These are phyloP conservation scores for Ogataea pilisensis DNA, from an alignment of 805 yeast genomes.

Conservation along the genomic window DNA sequence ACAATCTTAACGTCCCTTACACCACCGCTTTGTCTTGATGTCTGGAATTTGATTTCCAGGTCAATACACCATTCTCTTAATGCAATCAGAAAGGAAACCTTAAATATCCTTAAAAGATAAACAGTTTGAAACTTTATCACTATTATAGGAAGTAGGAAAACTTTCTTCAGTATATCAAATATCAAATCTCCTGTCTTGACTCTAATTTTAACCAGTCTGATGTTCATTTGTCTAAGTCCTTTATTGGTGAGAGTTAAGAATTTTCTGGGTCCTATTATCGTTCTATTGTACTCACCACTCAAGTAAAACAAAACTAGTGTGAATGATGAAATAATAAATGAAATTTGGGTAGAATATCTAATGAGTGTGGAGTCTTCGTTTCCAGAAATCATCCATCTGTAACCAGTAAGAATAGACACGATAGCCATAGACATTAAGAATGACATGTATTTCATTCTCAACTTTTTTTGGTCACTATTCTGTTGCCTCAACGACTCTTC, in stretches of 20 bases:
- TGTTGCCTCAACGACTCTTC: slow-evolving; percentile 86
- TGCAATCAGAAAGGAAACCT: slow-evolving; percentile 6
- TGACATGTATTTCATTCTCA: slow-evolving; percentile 58
- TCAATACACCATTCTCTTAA: slow-evolving; percentile 23
- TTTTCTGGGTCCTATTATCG: slow-evolving; percentile 75
- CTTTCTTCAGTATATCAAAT: slow-evolving; percentile 13
- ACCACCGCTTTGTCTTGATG: slow-evolving; percentile 61
- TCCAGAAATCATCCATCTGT: slow-evolving; percentile 29
- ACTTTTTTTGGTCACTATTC: slow-evolving; percentile 61
- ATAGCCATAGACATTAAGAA: slow-evolving; percentile 44
- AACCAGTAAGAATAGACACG: slow-evolving; percentile 33
- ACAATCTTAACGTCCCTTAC: slow-evolving; percentile 76
- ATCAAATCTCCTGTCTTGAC: slow-evolving; percentile 34
- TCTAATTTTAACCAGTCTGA: slow-evolving; percentile 64
- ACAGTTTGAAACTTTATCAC: slow-evolving; percentile 10
- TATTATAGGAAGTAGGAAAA: slow-evolving; percentile 14
- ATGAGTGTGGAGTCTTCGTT: slow-evolving; percentile 27
- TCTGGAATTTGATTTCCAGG: slow-evolving; percentile 20
- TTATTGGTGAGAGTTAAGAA: slow-evolving; percentile 82
- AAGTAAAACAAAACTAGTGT: slow-evolving; percentile 75
- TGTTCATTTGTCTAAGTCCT: slow-evolving; percentile 79
- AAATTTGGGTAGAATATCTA: slow-evolving; percentile 44
- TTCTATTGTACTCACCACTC: slow-evolving; percentile 85
- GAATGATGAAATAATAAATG: slow-evolving; percentile 57
- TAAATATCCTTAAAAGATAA: slow-evolving; percentile 7